Percentiles rank a stretch among this genome's conserved stretches.
These are phyloP conservation scores for Lecanicillium sp. DNA, from an alignment of 2,329 filamentous ascomycete genomes.

Conservation along the genomic window DNA sequence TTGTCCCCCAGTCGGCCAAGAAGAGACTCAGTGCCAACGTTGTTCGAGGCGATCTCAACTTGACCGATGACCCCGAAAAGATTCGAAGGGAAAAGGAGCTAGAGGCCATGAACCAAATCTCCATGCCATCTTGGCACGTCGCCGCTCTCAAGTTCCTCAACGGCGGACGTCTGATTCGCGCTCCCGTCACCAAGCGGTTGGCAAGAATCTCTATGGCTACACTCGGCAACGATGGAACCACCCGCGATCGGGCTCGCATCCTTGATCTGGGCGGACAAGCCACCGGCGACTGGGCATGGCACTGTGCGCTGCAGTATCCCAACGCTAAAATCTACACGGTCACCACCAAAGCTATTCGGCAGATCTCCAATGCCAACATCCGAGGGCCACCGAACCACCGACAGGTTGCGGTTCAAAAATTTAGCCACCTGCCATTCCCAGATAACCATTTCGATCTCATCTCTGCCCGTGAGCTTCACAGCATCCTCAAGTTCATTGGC, in stretches of 20 bases:
- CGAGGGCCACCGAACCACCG: slow-evolving; percentile 84
- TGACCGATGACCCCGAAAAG: slow-evolving; percentile 57
- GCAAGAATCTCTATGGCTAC: slow-evolving; percentile 47
- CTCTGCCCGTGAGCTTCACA: slow-evolving; percentile 80
- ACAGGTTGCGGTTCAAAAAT: slow-evolving; percentile 67
- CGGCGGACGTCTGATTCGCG: slow-evolving; percentile 57
- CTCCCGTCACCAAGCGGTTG: slow-evolving; percentile 58
- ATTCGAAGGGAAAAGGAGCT: slow-evolving; percentile 68
- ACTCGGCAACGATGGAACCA: slow-evolving; percentile 36
- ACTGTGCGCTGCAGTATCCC: slow-evolving; percentile 79
- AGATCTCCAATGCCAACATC: slow-evolving; percentile 67
- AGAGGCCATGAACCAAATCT: slow-evolving; percentile 70
- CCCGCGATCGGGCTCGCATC: slow-evolving; percentile 56
- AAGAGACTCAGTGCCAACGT: slow-evolving; percentile 68
- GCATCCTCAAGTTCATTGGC: slow-evolving; percentile 67
- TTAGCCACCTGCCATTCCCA: slow-evolving; percentile 79
- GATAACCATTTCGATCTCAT: slow-evolving; percentile 86
- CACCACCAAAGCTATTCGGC: slow-evolving; percentile 64
- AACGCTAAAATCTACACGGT: slow-evolving; percentile 85
- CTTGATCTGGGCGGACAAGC: slow-evolving; percentile 82
- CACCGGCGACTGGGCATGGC: slow-evolving; percentile 93
- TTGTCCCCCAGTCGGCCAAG: slow-evolving; percentile 61
- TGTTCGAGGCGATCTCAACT: slow-evolving; percentile 61
- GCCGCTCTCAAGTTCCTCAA: slow-evolving; percentile 56
- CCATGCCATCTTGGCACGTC: slow-evolving; percentile 55